A percentile compares a stretch with the other conserved stretches of the same genome.
Evolutionary conservation across 768 basidiomycete species (phyloP).

Genomic region (Kondoa malvinella): DNA sequence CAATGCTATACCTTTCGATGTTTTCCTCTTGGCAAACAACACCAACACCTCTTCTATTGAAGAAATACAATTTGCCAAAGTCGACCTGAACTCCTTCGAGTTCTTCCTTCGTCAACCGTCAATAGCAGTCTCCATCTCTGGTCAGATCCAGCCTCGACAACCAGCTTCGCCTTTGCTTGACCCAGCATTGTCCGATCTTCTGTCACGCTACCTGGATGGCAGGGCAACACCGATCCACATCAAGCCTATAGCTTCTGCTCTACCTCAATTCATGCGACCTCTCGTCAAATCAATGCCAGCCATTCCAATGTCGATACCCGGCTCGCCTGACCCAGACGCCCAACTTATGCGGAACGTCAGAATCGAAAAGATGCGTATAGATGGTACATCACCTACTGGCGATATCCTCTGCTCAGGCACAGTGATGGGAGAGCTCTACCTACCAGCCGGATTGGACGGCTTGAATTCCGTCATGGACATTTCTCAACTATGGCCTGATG

Average conservation of each 20-base stretch:
- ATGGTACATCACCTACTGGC: not conserved
- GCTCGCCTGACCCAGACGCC: constrained; percentile 1
- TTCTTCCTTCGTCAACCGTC: not conserved
- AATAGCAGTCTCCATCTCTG: not conserved
- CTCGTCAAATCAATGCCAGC: not conserved
- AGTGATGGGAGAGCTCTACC: not conserved
- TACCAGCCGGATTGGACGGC: constrained; percentile 5
- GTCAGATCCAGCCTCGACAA: not conserved
- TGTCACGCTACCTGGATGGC: not conserved
- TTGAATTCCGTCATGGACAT: not conserved
- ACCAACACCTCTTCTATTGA: not conserved
- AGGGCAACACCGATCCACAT: constrained; percentile 1
- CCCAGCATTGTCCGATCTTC: not conserved
- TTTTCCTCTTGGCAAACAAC: not conserved
- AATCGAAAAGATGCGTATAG: not conserved
- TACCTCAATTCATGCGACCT: not conserved
- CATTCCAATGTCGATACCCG: not conserved
- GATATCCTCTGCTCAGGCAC: not conserved
- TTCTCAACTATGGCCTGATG: constrained; percentile 1
- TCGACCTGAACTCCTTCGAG: not conserved
- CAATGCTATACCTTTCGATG: not conserved
- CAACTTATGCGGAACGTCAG: constrained; percentile 1
- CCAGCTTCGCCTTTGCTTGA: not conserved
- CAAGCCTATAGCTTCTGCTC: not conserved
- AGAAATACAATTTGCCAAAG: not conserved